Evolutionary conservation across 129 eudicot species (phyloP), one percentile per base, ranked within the genome.

Genomic region (Ambrosia trifida): DNA sequence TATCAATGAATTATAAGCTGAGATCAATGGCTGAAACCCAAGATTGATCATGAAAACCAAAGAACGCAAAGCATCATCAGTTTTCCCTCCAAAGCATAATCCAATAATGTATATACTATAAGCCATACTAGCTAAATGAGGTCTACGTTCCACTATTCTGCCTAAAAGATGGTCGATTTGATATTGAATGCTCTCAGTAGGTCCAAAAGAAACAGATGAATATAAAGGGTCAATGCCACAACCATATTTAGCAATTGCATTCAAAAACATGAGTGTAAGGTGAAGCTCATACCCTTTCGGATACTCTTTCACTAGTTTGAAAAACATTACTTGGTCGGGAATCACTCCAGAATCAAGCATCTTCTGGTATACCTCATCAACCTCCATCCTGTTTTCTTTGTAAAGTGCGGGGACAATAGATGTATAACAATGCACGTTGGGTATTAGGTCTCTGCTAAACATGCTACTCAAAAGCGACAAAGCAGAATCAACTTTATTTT

Each of bases 381-480:
- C 73, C 75, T 88, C 95, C 47, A 44, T 60, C 64, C 79, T 72
- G 50, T 80, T 82, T 60, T 72, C 85, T 78, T 80, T 83, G 56
- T 45, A 80, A 47, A 88, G 83, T 43, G 82, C 67, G 62, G 69
- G 56, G 64, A 85, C 76, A 64, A 88, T 75, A 43, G 73, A 79
- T 11, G 95, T 88, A 74, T 85, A 88, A 76, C 86, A 85, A 45
- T 88, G 90, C 41, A 88, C 88, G 57, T 80, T 80, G n/a, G 95
- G 90, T 35, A 62, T 18, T 70, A 85, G 61, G 64, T 60, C 53
- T 41, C 30, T 52, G 8, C 51, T 47, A 44, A 56, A 24, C 90
- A 85, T 88, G 70, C 64, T 65, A 72, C 60, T 14, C 45, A 83
- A 64, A 44, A 88, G 35, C 53, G 43, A 40, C 43, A 88, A 54